phyloP scores from a whole-genome alignment of 2,329 filamentous ascomycete genomes.

The Neofusicoccum parvum region DNA sequence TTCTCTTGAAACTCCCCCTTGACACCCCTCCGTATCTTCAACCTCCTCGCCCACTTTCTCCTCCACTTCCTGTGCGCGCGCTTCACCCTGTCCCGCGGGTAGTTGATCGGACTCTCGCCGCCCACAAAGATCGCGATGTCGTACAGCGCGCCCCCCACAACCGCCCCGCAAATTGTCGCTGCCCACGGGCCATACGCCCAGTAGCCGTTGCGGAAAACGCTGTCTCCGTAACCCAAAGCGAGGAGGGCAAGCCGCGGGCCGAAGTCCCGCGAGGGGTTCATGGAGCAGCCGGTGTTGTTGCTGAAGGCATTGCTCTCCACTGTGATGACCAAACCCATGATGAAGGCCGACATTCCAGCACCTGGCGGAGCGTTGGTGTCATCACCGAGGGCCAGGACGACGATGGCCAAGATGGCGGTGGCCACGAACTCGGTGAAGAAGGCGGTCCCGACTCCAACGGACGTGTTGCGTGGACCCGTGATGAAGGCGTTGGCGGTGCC shows the following conservation, averaged over 20 bases:
- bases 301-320: conserved; percentile 26
- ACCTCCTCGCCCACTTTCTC: conserved; percentile 5
- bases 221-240: conserved; percentile 36
- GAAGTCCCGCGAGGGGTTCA: conserved; percentile 42
- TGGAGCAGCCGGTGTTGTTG: conserved; percentile 41
- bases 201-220: conserved; percentile 30
- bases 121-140: conserved; percentile 43
- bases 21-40: not conserved
- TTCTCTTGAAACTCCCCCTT: not conserved
- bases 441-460: conserved; percentile 31
- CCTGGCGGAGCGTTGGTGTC: conserved; percentile 49
- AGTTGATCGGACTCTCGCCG: conserved; percentile 42
- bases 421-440: conserved; percentile 44
- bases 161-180: conserved; percentile 35
- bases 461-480: conserved; percentile 30
- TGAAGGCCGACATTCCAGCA: conserved; percentile 44
- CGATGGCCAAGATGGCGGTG: conserved; percentile 32
- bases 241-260: conserved; percentile 36
- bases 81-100: conserved; percentile 12
- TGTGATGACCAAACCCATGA: conserved; percentile 27
- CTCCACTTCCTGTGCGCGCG: conserved; percentile 16
- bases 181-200: conserved; percentile 42
- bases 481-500: conserved; percentile 33
- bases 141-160: conserved; percentile 38
- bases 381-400: conserved; percentile 43